Base-by-base conservation (phyloP, 2,329 filamentous ascomycete species). In the Epichloe sp. region DNA sequence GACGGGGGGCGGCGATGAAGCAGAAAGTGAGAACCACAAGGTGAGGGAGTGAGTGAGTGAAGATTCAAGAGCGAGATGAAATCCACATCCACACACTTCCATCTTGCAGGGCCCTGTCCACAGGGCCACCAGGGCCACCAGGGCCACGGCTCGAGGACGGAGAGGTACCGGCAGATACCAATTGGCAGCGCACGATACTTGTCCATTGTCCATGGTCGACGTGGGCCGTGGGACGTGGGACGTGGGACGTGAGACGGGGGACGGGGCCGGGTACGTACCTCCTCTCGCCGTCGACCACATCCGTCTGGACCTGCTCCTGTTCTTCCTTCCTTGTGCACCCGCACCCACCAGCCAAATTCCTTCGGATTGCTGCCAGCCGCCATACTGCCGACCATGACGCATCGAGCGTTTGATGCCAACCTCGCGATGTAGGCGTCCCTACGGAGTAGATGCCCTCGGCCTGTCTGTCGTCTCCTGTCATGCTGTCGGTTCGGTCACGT, bases 31-130 rank as follows among this genome's bases (percentile, higher is more conserved):
- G 50, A 54, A 51, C 52, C 54, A 53, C 54, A 53, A 53, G 50
- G 41, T 52, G 52, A 55, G 52, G 46, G 48, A 55, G 51, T 50
- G 53, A 52, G 53, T 54, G 54, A 57, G 52, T 58, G 56, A 60
- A 60, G 59, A 60, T 58, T 58, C 54, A 55, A 58, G 56, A 57
- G 56, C 51, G 55, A 59, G 55, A 57, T 58, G 55, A 57, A 59
- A 56, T 57, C 56, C 55, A 54, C 53, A 53, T 52, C 55, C 31
- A 23, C 31, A 23, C 31, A 52, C 35, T 34, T 40, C 40, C 50
- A 52, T 44, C 41, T 48, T 47, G 50, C 50, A 52, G 34, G 40
- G 37, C 40, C 21, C 26, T 12, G 2, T 17, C 11, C 23, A 26
- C 26, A 31, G 7, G 26, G 26, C 26, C 26, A 26, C 23, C 23